Evolutionary conservation across 225 moss, liverwort and hornwort species (phyloP).

Genomic region (Sphagnum tenellum): DNA sequence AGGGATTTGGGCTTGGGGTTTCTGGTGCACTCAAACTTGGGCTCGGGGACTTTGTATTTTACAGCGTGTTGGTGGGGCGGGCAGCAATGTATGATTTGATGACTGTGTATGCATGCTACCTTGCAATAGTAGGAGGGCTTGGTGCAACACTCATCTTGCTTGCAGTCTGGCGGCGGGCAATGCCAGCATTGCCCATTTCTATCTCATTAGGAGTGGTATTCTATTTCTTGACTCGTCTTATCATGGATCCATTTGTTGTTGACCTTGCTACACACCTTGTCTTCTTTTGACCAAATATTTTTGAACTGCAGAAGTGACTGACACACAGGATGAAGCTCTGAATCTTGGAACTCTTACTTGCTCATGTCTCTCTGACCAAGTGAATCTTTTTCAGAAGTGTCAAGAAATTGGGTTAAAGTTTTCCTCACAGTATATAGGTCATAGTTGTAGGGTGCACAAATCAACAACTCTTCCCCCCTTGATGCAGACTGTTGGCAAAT

Average conservation of each 20-base stretch:
- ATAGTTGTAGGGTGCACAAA: too few species aligned
- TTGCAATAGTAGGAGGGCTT: slow-evolving; percentile 83
- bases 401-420: too few species aligned
- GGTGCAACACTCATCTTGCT: slow-evolving; percentile 77
- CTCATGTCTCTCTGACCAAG: too few species aligned
- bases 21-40: slow-evolving; percentile 91
- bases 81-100: slow-evolving; percentile 98
- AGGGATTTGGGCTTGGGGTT: slow-evolving; percentile 25
- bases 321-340: too few species aligned
- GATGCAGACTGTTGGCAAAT: too few species aligned
- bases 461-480: too few species aligned
- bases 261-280: slow-evolving; percentile 73
- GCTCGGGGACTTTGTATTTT: slow-evolving; percentile 93
- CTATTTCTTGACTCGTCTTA: slow-evolving; percentile 77
- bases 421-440: too few species aligned
- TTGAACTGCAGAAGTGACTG: too few species aligned
- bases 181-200: slow-evolving; percentile 94
- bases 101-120: slow-evolving; percentile 99
- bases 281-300: slow-evolving; percentile 38
- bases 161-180: slow-evolving; percentile 81
- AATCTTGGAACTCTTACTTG: too few species aligned
- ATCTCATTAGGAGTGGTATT: slow-evolving; percentile 84
- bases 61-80: slow-evolving; percentile 93
- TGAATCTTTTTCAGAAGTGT: too few species aligned
- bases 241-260: slow-evolving; percentile 79